Evolutionary conservation across 805 yeast genomes (phyloP).

Genomic region (Candida jianshihensis): DNA sequence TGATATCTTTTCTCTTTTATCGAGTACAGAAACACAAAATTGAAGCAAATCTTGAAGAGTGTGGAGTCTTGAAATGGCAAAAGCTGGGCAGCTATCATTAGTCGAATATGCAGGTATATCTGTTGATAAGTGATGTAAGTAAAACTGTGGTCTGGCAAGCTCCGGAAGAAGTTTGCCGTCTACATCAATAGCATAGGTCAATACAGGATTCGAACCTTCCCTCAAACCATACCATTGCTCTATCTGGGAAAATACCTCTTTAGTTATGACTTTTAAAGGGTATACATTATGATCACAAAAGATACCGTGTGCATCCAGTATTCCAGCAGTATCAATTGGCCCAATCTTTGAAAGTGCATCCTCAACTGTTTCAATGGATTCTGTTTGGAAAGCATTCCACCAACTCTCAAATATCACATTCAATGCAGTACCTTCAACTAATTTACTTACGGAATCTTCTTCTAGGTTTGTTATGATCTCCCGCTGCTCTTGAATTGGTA

Average conservation of each 20-base stretch:
- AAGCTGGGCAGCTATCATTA: conserved; percentile 14
- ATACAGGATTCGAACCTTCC: conserved; percentile 30
- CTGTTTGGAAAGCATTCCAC: conserved; percentile 8
- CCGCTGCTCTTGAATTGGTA: conserved; percentile 13
- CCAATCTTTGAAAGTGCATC: conserved; percentile 11
- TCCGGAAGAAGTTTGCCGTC: conserved; percentile 27
- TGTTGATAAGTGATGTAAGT: conserved; percentile 26
- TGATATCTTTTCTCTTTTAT: conserved; percentile 9
- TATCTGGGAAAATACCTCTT: conserved; percentile 37
- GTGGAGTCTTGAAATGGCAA: conserved; percentile 28
- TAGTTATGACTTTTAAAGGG: conserved; percentile 33
- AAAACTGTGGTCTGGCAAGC: conserved; percentile 29
- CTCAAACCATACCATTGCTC: conserved; percentile 48
- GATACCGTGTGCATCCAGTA: conserved; percentile 40
- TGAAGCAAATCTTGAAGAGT: conserved; percentile 16
- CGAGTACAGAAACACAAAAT: conserved; percentile 9
- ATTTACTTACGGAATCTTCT: not conserved
- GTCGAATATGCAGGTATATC: conserved; percentile 6
- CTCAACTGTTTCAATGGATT: conserved; percentile 3
- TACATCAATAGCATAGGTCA: conserved; percentile 28
- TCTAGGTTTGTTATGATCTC: conserved; percentile 4
- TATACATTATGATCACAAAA: conserved; percentile 27
- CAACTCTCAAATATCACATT: conserved; percentile 12
- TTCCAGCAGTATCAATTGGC: conserved; percentile 37
- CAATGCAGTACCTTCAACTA: conserved; percentile 12